Base-by-base conservation (phyloP, 208 protist genomes). In the Hexamita inflata region DNA sequence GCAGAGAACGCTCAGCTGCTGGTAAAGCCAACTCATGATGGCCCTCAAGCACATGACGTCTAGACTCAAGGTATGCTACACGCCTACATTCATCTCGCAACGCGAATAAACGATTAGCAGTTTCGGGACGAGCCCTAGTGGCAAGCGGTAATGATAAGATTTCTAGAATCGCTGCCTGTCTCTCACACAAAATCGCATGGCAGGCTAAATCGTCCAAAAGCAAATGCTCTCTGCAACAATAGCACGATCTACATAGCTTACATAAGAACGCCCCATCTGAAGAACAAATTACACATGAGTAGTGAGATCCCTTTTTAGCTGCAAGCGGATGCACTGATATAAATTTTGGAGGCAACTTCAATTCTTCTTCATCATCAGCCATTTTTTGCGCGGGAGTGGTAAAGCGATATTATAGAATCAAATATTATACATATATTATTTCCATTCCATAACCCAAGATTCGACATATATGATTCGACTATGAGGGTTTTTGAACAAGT, bases 201-300 rank as follows among this genome's bases (percentile, higher is more conserved):
- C 64, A 70, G 2, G 64, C 64, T 15, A 70, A 38, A n/a, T 70
- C 64, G 38, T 70, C 64, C 38, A 70, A 38, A n/a, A 70, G 64
- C 38, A 70, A n/a, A 38, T 70, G 64, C 64, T 70, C 64, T n/a
- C 64, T n/a, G 38, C 64, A 70, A n/a, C 64, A 70, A 70, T 70
- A 70, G 35, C 64, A 70, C 9, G 30, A 45, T 45, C 64, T n/a
- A 45, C 64, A 70, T 34, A 45, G 64, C 42, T 7, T 70, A n/a
- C 64, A 70, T 9, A 70, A 38, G 38, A 70, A 70, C 19, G 64
- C 26, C 15, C 64, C 64, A 30, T 70, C 64, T 40, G 64, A 70
- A n/a, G 11, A 45, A 38, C 64, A 70, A 34, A 70, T 70, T 11
- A 70, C 40, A 38, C 64, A 70, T n/a, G 26, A 15, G 35, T 70